phyloP scores from a whole-genome alignment of 768 basidiomycete species.

The Xanthoconium purpureum region DNA sequence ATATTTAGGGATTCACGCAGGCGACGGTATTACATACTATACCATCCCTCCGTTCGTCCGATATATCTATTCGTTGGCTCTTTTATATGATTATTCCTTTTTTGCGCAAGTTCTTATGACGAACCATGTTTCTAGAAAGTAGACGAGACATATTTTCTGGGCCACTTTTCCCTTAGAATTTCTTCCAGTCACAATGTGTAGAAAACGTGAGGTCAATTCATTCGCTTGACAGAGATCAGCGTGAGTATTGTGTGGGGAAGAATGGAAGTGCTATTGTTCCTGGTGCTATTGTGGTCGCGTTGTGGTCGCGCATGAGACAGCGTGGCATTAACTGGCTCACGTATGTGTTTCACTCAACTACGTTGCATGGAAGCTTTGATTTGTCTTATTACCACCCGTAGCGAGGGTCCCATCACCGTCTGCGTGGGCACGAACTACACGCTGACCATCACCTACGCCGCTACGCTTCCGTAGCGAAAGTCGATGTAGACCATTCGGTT shows the following conservation, averaged over 20 bases:
- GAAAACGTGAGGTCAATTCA: slow-evolving; percentile 13
- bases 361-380: background rate
- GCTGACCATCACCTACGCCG: too few species aligned
- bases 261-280: slow-evolving; percentile 17
- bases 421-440: background rate
- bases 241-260: slow-evolving; percentile 15
- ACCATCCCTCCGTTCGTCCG: slow-evolving; percentile 17
- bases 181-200: slow-evolving; percentile 11
- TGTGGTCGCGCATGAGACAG: slow-evolving; percentile 2
- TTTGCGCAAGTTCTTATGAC: slow-evolving; percentile 28
- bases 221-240: slow-evolving; percentile 12
- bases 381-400: background rate
- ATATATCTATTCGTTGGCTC: slow-evolving; percentile 33
- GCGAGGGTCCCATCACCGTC: background rate
- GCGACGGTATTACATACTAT: slow-evolving; percentile 23
- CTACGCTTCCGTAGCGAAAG: background rate
- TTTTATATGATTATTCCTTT: slow-evolving; percentile 40
- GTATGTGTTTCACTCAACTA: background rate
- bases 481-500: background rate
- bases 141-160: slow-evolving; percentile 5
- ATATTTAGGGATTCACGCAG: slow-evolving; percentile 27
- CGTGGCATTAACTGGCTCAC: background rate
- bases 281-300: slow-evolving; percentile 7
- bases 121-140: slow-evolving; percentile 23
- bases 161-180: slow-evolving; percentile 15